Conservation (phyloP, 225 moss, liverwort and hornwort genomes). For the Pseudoscleropodium purum region DNA sequence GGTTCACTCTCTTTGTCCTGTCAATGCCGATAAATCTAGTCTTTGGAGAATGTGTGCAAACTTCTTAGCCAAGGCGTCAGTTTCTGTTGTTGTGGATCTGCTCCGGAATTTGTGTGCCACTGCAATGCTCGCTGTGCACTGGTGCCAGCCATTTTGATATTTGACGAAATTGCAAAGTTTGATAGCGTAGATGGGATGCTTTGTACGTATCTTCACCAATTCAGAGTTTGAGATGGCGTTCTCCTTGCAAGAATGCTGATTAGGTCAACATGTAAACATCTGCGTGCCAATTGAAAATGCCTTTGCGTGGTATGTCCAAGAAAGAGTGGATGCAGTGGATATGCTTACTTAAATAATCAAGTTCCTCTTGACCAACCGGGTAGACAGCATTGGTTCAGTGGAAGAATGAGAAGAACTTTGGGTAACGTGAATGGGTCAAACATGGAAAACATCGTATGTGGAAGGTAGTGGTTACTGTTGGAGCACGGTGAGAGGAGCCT, state of each 20-base stretch:
- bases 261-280: neutral
- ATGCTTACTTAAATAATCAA: neutral
- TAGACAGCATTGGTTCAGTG: neutral
- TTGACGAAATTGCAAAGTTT: neutral
- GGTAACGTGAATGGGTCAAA: neutral
- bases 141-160: neutral
- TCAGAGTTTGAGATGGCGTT: neutral
- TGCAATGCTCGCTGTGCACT: neutral
- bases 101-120: neutral
- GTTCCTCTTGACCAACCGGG: neutral
- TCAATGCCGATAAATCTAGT: neutral
- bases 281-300: neutral
- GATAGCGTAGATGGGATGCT: no score
- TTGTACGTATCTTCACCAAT: no score
- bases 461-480: neutral
- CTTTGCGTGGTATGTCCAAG: neutral
- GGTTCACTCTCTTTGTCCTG: constrained; percentile 10
- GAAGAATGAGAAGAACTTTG: neutral
- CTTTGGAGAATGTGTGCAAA: neutral
- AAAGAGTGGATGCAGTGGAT: neutral
- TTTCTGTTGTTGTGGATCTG: neutral
- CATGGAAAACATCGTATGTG: neutral
- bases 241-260: neutral
- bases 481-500: neutral
- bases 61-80: no score